These are phyloP conservation scores for Samsoniella hepiali DNA, from an alignment of 2,329 filamentous ascomycete genomes.

Conservation along the genomic window DNA sequence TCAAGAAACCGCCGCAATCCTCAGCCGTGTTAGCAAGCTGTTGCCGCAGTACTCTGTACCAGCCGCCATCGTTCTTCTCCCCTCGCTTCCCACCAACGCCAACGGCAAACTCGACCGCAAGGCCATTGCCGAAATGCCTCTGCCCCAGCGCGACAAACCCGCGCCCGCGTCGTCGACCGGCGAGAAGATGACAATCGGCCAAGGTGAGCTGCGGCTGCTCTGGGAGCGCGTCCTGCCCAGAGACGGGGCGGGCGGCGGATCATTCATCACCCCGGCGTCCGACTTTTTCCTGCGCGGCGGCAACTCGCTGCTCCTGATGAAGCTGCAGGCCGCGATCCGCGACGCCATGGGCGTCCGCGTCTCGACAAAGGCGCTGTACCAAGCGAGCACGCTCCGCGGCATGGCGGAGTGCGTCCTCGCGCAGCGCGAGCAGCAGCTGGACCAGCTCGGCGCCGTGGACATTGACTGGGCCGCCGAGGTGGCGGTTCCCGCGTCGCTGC, in stretches of 20 bases:
- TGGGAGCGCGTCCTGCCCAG: slow-evolving; percentile 13
- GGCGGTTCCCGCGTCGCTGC: background rate
- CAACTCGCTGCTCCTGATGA: slow-evolving; percentile 38
- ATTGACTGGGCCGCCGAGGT: slow-evolving; percentile 1
- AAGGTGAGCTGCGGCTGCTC: background rate
- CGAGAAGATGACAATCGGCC: background rate
- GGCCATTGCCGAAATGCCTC: slow-evolving; percentile 25
- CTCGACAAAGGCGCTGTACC: slow-evolving; percentile 36
- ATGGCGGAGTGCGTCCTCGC: slow-evolving; percentile 33
- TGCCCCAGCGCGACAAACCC: slow-evolving; percentile 20
- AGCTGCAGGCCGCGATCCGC: slow-evolving; percentile 35
- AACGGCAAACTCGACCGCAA: slow-evolving; percentile 33
- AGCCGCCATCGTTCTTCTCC: background rate
- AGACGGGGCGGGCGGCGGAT: no score
- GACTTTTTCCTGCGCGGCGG: slow-evolving; percentile 43
- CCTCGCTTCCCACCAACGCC: background rate
- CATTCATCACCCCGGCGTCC: slow-evolving; percentile 21
- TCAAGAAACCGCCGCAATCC: background rate
- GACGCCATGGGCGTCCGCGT: slow-evolving; percentile 31
- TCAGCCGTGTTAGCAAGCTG: slow-evolving; percentile 17
- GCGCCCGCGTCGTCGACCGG: background rate
- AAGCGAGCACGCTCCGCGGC: slow-evolving; percentile 33
- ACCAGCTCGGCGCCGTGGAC: background rate
- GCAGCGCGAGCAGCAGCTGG: background rate
- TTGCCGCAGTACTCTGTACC: background rate